Conservation (phyloP, 495 filamentous ascomycete genomes). For the Talaromyces liani region DNA sequence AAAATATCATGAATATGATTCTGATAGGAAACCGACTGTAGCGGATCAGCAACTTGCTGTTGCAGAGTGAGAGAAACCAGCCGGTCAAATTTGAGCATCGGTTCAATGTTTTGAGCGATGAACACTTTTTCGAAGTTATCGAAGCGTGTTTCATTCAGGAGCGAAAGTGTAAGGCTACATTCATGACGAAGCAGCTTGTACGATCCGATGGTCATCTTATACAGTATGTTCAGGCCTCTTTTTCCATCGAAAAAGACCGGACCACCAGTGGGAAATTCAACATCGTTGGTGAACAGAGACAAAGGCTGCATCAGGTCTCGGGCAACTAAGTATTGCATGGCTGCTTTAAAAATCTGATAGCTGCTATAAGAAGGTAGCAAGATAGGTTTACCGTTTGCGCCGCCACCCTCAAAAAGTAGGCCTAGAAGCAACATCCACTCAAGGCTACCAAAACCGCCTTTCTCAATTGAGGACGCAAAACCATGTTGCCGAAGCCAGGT, state of each 20-base stretch:
- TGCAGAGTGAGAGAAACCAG: slow-evolving; percentile 25
- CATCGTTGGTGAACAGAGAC: slow-evolving; percentile 36
- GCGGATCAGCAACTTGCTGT: slow-evolving; percentile 20
- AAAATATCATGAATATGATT: slow-evolving; percentile 52
- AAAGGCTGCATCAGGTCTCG: slow-evolving; percentile 63
- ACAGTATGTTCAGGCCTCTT: slow-evolving; percentile 72
- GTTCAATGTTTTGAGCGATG: slow-evolving; percentile 61
- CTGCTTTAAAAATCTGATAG: slow-evolving; percentile 91
- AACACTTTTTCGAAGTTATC: slow-evolving; percentile 82
- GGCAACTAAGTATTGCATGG: slow-evolving; percentile 71
- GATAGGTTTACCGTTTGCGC: slow-evolving; percentile 57
- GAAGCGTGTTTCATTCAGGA: slow-evolving; percentile 62
- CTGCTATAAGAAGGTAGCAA: slow-evolving; percentile 75
- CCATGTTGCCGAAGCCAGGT: slow-evolving; percentile 88
- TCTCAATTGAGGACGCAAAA: slow-evolving; percentile 53
- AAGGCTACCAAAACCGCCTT: slow-evolving; percentile 89
- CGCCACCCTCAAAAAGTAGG: slow-evolving; percentile 71
- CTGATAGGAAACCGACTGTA: slow-evolving; percentile 24
- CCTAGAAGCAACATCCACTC: slow-evolving; percentile 78
- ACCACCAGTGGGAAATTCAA: slow-evolving; percentile 21
- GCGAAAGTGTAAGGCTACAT: slow-evolving; percentile 58
- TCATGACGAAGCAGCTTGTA: slow-evolving; percentile 65
- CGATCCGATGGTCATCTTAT: slow-evolving; percentile 86
- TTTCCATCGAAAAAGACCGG: slow-evolving; percentile 57
- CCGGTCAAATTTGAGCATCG: slow-evolving; percentile 68